Conservation (phyloP, 2,329 filamentous ascomycete genomes). For the Cladorrhinum sp. region DNA sequence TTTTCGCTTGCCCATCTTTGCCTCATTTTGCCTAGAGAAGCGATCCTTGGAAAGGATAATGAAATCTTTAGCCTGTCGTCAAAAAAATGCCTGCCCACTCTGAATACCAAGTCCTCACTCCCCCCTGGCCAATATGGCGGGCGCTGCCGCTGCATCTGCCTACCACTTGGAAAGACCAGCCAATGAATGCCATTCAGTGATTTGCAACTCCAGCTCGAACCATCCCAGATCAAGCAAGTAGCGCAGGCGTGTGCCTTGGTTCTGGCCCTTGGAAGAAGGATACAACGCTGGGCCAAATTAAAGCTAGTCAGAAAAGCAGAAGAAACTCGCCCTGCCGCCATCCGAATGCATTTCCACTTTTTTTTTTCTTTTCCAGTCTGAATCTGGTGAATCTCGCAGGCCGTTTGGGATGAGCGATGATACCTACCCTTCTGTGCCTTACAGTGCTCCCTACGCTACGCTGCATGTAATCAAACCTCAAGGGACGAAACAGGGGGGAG, state of each 20-base stretch:
- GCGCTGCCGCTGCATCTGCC: slow-evolving; percentile 4
- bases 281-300: slow-evolving; percentile 4
- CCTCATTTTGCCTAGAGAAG: neutral
- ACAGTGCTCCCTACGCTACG: neutral
- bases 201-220: slow-evolving; percentile 3
- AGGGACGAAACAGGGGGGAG: neutral
- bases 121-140: neutral
- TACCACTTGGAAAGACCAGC: neutral
- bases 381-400: neutral
- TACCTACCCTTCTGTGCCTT: neutral
- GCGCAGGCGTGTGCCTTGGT: neutral
- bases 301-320: neutral
- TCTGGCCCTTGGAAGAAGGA: neutral
- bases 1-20: neutral
- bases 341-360: neutral
- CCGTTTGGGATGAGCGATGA: neutral
- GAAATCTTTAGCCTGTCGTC: slow-evolving; percentile 4
- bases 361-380: too few relatives aligned
- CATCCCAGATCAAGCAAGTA: slow-evolving; percentile 2
- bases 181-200: slow-evolving; percentile 3
- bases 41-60: slow-evolving; percentile 1
- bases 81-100: neutral
- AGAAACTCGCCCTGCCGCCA: slow-evolving; percentile 3
- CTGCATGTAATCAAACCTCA: neutral
- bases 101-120: neutral